phyloP scores from a whole-genome alignment of 192 early-diverging fungal genomes.

The Dispira simplex region DNA sequence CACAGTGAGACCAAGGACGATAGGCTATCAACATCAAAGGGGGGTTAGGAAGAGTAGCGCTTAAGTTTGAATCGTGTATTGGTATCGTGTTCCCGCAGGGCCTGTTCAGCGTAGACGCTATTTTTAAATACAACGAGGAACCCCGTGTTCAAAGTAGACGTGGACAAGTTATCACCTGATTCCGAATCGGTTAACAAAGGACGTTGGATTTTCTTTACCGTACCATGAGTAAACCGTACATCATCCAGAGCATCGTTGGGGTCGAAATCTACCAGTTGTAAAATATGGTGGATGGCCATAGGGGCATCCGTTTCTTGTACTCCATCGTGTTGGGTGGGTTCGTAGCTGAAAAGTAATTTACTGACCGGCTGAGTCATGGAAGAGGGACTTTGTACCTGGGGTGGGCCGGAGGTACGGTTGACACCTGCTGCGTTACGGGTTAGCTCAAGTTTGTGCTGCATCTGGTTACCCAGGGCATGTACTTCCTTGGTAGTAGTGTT shows the following conservation, averaged over 20 bases:
- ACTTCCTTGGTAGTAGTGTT: not conserved
- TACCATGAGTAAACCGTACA: not conserved
- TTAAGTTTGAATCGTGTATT: not conserved
- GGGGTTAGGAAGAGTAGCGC: not conserved
- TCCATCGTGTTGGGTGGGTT: not conserved
- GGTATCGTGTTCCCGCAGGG: not conserved
- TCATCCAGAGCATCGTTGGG: too few relatives aligned
- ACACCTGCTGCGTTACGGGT: not conserved
- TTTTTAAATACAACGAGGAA: conserved; percentile 2
- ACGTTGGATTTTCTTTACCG: not conserved
- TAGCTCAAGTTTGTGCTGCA: not conserved
- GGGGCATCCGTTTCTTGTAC: not conserved
- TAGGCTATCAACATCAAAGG: too few relatives aligned
- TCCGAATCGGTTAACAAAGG: too few relatives aligned
- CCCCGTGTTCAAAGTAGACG: not conserved
- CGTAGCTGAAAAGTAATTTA: conserved; percentile 7
- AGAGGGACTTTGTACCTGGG: not conserved
- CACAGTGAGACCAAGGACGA: too few relatives aligned
- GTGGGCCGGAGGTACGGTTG: not conserved
- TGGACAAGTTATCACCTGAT: not conserved
- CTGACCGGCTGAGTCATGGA: not conserved
- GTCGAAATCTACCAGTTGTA: not conserved
- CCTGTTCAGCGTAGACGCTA: conserved; percentile 1
- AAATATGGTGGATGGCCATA: conserved; percentile 5
- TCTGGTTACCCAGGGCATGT: not conserved